phyloP scores from a whole-genome alignment of 176 grass and related monocot genomes.

The Poa pratensis region DNA sequence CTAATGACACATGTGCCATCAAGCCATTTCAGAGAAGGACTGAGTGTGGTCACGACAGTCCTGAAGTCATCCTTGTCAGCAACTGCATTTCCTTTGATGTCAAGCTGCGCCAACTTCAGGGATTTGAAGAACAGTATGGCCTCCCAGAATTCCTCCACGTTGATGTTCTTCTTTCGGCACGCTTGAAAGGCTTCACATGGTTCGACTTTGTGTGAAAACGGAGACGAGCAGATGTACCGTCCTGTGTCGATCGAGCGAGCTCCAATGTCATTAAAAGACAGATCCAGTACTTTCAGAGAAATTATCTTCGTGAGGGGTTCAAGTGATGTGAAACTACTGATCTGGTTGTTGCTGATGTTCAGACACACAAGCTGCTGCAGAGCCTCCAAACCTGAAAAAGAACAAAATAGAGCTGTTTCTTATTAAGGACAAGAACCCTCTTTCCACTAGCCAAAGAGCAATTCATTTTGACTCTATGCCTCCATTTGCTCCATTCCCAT shows the following conservation, averaged over 20 bases:
- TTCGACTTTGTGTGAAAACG: conserved; percentile 68
- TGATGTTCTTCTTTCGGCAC: conserved; percentile 44
- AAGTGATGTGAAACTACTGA: conserved; percentile 77
- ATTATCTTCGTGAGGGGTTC: conserved; percentile 64
- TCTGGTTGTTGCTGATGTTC: conserved; percentile 77
- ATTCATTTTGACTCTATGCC: too few species aligned
- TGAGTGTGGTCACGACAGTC: conserved; percentile 43
- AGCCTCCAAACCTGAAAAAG: conserved; percentile 76
- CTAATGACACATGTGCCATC: conserved; percentile 44
- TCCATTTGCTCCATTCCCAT: too few species aligned
- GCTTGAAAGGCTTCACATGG: conserved; percentile 52
- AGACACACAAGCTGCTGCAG: conserved; percentile 81
- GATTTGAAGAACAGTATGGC: conserved; percentile 64
- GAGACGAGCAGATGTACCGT: conserved; percentile 73
- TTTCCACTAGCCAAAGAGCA: too few species aligned
- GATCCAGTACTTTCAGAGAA: conserved; percentile 71
- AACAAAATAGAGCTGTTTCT: too few species aligned
- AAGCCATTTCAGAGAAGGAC: conserved; percentile 73
- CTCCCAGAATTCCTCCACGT: conserved; percentile 65
- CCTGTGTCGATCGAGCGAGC: conserved; percentile 63
- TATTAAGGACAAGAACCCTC: too few species aligned
- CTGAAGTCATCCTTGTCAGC: conserved; percentile 53
- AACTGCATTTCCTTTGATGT: conserved; percentile 74
- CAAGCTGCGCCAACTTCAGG: conserved; percentile 58
- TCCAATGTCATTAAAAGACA: conserved; percentile 85